Conservation (phyloP, 1,284 basidiomycete genomes). For the Agroathelia rolfsii region DNA sequence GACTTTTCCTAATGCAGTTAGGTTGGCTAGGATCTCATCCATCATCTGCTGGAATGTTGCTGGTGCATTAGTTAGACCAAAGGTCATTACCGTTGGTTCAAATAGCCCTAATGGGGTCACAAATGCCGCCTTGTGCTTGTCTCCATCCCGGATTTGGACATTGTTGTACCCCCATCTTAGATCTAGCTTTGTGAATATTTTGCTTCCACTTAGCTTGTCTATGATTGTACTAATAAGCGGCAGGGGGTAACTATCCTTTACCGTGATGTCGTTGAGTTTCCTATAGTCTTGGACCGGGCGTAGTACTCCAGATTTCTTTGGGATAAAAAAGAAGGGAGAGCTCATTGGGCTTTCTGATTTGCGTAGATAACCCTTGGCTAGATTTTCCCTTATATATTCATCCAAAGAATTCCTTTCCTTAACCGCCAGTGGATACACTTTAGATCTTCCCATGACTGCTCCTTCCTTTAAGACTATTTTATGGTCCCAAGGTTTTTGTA, state of each 20-base stretch:
- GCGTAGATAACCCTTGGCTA: conserved; percentile 8
- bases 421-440: conserved; percentile 13
- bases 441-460: too few relatives aligned
- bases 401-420: conserved; percentile 12
- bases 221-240: conserved; percentile 22
- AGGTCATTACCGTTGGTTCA: conserved; percentile 29
- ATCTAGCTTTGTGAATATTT: conserved; percentile 20
- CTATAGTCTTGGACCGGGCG: conserved; percentile 21
- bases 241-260: conserved; percentile 21
- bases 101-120: too few relatives aligned
- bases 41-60: conserved; percentile 17
- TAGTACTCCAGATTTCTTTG: conserved; percentile 25
- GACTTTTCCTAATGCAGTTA: conserved; percentile 7
- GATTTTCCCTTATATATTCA: conserved; percentile 16
- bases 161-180: conserved; percentile 14
- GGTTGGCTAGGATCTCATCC: conserved; percentile 11
- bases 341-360: conserved; percentile 13
- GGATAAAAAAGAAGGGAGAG: conserved; percentile 24
- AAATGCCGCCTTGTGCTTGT: too few relatives aligned
- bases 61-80: conserved; percentile 22
- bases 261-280: conserved; percentile 20
- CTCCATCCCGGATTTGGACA: conserved; percentile 11
- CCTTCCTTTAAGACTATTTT: too few relatives aligned
- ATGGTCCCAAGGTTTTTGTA: too few relatives aligned
- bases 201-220: conserved; percentile 14